Percentiles rank a stretch among this genome's conserved stretches.
phyloP scores from a whole-genome alignment of 2,329 filamentous ascomycete genomes.

The Aureobasidium zeae region DNA sequence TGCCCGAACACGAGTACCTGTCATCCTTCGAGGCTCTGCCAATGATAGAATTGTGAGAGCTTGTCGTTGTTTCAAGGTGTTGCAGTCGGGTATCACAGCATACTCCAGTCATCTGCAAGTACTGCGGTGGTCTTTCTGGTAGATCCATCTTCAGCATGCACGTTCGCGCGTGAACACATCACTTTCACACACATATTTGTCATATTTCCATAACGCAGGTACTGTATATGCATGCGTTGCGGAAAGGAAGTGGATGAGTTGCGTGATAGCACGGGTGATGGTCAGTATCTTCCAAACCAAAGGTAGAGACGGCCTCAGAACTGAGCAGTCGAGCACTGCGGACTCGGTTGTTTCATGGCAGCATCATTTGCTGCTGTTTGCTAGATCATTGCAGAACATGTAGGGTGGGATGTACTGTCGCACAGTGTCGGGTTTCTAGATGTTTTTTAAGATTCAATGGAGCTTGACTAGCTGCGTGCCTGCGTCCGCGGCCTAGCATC shows the following conservation, averaged over 20 bases:
- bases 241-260: background rate
- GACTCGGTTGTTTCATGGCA: slow-evolving; percentile 5
- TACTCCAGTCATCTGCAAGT: background rate
- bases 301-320: too few species aligned
- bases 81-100: background rate
- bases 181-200: background rate
- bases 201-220: slow-evolving; percentile 7
- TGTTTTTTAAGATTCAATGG: background rate
- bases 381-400: background rate
- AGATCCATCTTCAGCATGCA: background rate
- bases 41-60: background rate
- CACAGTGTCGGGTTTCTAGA: background rate
- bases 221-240: slow-evolving; percentile 6
- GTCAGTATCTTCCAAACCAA: too few species aligned
- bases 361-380: background rate
- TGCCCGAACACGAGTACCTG: background rate
- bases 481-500: slow-evolving; percentile 10
- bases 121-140: background rate
- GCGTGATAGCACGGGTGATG: too few species aligned
- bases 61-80: background rate
- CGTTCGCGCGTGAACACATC: background rate
- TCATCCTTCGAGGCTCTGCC: background rate
- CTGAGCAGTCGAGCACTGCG: background rate
- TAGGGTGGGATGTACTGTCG: background rate
- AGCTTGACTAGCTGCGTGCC: slow-evolving; percentile 5